Percentiles rank a stretch among this genome's conserved stretches.
Conservation (phyloP, 1,284 basidiomycete species). For the Leccinum ponderosum region DNA sequence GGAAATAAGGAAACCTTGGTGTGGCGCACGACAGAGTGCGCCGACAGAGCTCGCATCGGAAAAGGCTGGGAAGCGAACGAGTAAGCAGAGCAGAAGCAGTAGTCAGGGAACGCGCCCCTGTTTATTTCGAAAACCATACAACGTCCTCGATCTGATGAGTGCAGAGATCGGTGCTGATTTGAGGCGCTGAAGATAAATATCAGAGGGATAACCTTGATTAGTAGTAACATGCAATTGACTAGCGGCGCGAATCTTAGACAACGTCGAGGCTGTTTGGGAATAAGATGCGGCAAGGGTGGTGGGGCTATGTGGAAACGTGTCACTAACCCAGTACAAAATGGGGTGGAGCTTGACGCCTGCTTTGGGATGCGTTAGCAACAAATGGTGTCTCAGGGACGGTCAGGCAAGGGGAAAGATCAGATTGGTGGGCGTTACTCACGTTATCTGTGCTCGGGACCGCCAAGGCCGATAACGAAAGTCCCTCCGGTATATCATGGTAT, state of each 20-base stretch:
- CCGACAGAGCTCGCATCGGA: constrained; percentile 2
- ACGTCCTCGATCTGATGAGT: constrained; percentile 45
- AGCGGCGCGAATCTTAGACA: constrained; percentile 53
- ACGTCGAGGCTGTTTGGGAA: constrained; percentile 14
- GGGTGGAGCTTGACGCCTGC: constrained; percentile 43
- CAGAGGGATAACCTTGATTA: constrained; percentile 61
- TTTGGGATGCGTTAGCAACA: constrained; percentile 13
- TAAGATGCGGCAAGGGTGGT: constrained; percentile 4
- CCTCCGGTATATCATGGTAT: constrained; percentile 58
- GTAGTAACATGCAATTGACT: constrained; percentile 39
- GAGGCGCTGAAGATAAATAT: constrained; percentile 61
- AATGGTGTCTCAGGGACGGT: constrained; percentile 20
- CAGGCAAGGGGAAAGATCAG: constrained; percentile 22
- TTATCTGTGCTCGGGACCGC: constrained; percentile 46
- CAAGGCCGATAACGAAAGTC: constrained; percentile 53
- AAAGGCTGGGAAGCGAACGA: constrained; percentile 10
- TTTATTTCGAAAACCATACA: constrained; percentile 49
- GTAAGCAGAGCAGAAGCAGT: background rate
- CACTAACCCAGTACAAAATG: constrained; percentile 55
- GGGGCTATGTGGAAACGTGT: constrained; percentile 7
- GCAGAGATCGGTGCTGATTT: constrained; percentile 50
- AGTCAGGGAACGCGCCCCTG: constrained; percentile 37
- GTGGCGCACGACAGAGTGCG: constrained; percentile 14
- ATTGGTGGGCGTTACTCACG: constrained; percentile 14
- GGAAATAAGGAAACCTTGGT: constrained; percentile 21